A percentile compares a stretch with the other conserved stretches of the same genome.
Conservation (phyloP, 2,329 filamentous ascomycete species). For the Cyanodermella asteris region DNA sequence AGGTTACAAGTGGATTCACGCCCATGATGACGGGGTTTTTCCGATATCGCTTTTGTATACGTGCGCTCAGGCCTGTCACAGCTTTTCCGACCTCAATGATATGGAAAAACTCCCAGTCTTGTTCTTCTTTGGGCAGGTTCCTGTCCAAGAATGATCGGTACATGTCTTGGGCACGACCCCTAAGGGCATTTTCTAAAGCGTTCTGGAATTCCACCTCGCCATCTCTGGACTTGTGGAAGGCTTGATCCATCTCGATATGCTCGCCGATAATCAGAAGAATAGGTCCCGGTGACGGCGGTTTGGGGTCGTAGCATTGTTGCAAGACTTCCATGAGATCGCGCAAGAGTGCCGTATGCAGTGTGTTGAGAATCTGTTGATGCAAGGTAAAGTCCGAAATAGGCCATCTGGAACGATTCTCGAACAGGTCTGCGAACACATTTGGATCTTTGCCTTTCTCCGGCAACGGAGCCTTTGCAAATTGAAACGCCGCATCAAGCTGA, state of each 20-base stretch:
- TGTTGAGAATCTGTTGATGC: constrained; percentile 54
- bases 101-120: constrained; percentile 77
- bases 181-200: constrained; percentile 50
- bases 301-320: constrained; percentile 73
- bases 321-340: constrained; percentile 76
- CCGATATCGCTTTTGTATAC: constrained; percentile 78
- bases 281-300: constrained; percentile 57
- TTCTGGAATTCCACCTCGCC: constrained; percentile 51
- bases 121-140: constrained; percentile 56
- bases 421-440: constrained; percentile 25
- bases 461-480: constrained; percentile 52
- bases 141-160: constrained; percentile 62
- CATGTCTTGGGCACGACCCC: constrained; percentile 51
- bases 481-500: constrained; percentile 65
- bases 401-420: constrained; percentile 42
- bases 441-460: constrained; percentile 39
- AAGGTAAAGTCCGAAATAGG: constrained; percentile 44
- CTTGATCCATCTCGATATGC: constrained; percentile 59
- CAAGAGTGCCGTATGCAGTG: constrained; percentile 59
- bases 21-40: constrained; percentile 78
- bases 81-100: constrained; percentile 74
- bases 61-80: constrained; percentile 66
- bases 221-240: constrained; percentile 48
- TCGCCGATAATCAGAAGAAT: constrained; percentile 63
- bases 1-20: constrained; percentile 41